Conservation (phyloP, 352 stramenopile species). For the Phytopythium kandeliae region DNA sequence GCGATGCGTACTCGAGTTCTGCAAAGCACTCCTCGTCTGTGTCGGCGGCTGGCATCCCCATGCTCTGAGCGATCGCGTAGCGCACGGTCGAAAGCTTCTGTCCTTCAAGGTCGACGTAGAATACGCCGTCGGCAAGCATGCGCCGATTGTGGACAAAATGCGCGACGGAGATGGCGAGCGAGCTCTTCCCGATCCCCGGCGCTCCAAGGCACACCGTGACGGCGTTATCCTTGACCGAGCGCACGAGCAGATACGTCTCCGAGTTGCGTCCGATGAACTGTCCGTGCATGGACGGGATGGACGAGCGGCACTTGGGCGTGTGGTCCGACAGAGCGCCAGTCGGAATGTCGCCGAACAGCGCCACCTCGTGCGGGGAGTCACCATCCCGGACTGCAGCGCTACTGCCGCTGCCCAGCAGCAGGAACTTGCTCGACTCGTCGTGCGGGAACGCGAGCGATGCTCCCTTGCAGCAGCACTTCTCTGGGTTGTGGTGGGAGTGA, state of each 20-base stretch:
- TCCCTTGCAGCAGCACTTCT: slow-evolving; percentile 73
- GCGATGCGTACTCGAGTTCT: slow-evolving; percentile 38
- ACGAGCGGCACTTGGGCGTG: slow-evolving; percentile 62
- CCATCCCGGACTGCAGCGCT: slow-evolving; percentile 8
- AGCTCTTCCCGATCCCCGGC: slow-evolving; percentile 78
- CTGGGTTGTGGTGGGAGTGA: slow-evolving; percentile 61
- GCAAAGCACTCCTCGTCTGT: slow-evolving; percentile 78
- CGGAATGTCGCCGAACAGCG: slow-evolving; percentile 64
- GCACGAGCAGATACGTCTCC: slow-evolving; percentile 76
- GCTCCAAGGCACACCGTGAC: slow-evolving; percentile 70
- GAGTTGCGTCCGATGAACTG: slow-evolving; percentile 80
- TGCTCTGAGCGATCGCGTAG: slow-evolving; percentile 77
- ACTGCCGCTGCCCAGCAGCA: slow-evolving; percentile 42
- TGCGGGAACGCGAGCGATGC: slow-evolving; percentile 61
- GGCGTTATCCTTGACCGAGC: slow-evolving; percentile 63
- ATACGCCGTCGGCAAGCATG: slow-evolving; percentile 76
- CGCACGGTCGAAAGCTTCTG: slow-evolving; percentile 74
- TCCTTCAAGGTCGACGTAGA: slow-evolving; percentile 80
- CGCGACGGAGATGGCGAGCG: slow-evolving; percentile 72
- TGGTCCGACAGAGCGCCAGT: slow-evolving; percentile 55
- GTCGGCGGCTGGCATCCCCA: slow-evolving; percentile 64
- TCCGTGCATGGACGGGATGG: slow-evolving; percentile 76
- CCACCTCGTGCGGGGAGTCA: slow-evolving; percentile 44
- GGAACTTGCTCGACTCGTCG: slow-evolving; percentile 81
- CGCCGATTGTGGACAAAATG: slow-evolving; percentile 75